Conservation (phyloP, 1,139 yeast genomes). For the Hemisphaericaspora xylanilytica region DNA sequence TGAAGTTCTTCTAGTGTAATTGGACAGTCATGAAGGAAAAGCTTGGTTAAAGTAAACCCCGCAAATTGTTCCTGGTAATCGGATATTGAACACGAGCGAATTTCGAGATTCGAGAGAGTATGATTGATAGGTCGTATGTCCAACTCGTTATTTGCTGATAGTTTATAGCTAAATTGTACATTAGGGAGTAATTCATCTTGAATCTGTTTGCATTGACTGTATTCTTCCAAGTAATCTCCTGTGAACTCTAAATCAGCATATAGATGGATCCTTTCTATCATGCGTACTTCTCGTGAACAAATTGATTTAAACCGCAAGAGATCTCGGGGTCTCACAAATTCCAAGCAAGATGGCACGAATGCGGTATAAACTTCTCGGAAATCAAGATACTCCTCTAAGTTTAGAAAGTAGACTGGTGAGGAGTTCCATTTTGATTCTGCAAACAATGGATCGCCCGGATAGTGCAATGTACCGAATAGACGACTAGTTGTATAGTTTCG, state of each 20-base stretch:
- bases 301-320: background rate
- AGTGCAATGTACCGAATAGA: background rate
- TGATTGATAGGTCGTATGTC: background rate
- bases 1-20: background rate
- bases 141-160: background rate
- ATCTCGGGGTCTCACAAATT: constrained; percentile 1
- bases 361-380: background rate
- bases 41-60: background rate
- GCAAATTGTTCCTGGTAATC: background rate
- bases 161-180: background rate
- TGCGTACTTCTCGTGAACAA: background rate
- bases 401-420: background rate
- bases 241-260: background rate
- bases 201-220: background rate
- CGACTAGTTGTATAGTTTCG: background rate
- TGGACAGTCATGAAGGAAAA: background rate
- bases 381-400: constrained; percentile 2
- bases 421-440: background rate
- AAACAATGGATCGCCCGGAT: background rate
- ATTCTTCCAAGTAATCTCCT: background rate
- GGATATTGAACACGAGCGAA: background rate
- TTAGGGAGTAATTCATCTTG: background rate
- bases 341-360: background rate
- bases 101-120: background rate
- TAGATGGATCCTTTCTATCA: background rate